Evolutionary conservation across 192 early-diverging fungal species (phyloP).

Genomic region (Rhizophagus clarus): DNA sequence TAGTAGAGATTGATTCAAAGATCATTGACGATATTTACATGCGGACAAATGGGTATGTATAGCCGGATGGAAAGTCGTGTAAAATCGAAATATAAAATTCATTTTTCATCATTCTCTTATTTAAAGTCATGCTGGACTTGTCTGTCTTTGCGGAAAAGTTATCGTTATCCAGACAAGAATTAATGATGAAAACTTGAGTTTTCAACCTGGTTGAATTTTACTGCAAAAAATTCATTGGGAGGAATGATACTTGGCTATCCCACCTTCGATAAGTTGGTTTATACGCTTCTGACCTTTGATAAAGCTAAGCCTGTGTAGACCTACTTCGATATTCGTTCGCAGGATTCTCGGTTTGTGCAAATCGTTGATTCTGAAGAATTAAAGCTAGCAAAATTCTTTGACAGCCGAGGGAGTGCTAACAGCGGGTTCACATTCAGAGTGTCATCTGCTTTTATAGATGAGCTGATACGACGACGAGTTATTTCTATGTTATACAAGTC

Average conservation of each 20-base stretch:
- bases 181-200: neutral
- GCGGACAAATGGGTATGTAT: conserved; percentile 36
- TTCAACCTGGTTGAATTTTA: too few relatives aligned
- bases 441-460: conserved; percentile 28
- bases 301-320: conserved; percentile 21
- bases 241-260: neutral
- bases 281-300: conserved; percentile 1
- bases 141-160: neutral
- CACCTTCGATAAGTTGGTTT: conserved; percentile 27
- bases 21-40: conserved; percentile 36
- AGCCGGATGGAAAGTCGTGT: neutral
- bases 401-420: conserved; percentile 22
- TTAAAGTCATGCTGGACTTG: conserved; percentile 22
- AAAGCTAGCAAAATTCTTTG: conserved; percentile 19
- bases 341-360: conserved; percentile 21
- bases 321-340: conserved; percentile 30
- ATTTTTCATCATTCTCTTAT: conserved; percentile 13
- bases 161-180: neutral
- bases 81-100: conserved; percentile 13
- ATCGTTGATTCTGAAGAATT: conserved; percentile 15
- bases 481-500: too few relatives aligned
- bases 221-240: neutral
- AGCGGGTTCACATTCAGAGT: conserved; percentile 11
- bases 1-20: conserved; percentile 24
- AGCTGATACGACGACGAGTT: conserved; percentile 21